Conservation (phyloP, 179 eudicot species). For the Heliamphora pulchella region DNA sequence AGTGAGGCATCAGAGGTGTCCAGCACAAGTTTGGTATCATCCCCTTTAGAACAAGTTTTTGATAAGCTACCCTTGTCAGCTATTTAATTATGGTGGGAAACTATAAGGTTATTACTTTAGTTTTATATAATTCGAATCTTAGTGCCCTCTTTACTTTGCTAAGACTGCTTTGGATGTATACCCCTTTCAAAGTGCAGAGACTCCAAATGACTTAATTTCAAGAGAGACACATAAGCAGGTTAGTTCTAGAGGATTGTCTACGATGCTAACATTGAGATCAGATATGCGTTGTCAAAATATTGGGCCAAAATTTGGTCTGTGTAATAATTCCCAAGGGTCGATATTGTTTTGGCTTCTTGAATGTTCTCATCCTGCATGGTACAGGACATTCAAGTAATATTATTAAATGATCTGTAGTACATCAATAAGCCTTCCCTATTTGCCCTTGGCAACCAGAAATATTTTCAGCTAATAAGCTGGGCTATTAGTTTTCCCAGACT, state of each 20-base stretch:
- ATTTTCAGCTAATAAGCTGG: not conserved
- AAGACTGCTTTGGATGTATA: not conserved
- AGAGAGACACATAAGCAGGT: not conserved
- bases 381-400: not conserved
- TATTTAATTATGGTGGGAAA: not conserved
- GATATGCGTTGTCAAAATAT: too few relatives aligned
- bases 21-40: not conserved
- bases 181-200: not conserved
- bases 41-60: not conserved
- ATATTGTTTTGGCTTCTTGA: not conserved
- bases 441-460: not conserved
- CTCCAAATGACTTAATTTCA: not conserved
- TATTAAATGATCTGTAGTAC: not conserved
- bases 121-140: not conserved
- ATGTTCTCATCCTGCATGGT: too few relatives aligned
- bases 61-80: not conserved
- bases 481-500: not conserved
- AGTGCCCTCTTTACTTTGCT: not conserved
- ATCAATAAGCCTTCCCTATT: not conserved
- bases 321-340: not conserved
- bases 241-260: not conserved
- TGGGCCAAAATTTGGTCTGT: not conserved
- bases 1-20: not conserved
- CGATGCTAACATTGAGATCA: not conserved
- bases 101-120: not conserved